phyloP scores from a whole-genome alignment of 768 basidiomycete species.

The Guyanaporus albipodus region DNA sequence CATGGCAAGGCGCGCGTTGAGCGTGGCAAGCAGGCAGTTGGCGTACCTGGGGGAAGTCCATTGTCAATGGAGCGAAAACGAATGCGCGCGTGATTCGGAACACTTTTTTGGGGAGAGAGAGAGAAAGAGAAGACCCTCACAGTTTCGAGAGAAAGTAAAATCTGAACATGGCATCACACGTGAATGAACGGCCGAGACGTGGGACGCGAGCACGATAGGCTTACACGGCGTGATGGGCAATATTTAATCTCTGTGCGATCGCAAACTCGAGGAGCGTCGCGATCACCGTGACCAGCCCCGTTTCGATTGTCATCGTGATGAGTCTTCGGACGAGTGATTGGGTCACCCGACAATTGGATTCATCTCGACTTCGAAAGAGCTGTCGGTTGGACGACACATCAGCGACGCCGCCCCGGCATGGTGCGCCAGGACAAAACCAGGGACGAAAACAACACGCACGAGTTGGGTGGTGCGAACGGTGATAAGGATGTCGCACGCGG shows the following conservation, averaged over 20 bases:
- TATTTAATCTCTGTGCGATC: too few species aligned
- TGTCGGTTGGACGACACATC: too few species aligned
- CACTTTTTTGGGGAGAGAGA: too few species aligned
- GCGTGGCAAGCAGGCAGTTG: conserved; percentile 9
- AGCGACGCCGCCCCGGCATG: too few species aligned
- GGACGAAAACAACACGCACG: background rate
- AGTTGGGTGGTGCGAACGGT: conserved; percentile 8
- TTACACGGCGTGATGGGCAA: too few species aligned
- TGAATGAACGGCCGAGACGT: too few species aligned
- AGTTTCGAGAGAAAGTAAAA: background rate
- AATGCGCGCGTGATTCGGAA: too few species aligned
- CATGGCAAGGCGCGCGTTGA: conserved; percentile 2
- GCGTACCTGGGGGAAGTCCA: conserved; percentile 3
- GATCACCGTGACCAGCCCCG: conserved; percentile 8
- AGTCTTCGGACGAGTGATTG: conserved; percentile 6
- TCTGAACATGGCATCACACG: too few species aligned
- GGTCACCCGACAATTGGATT: background rate
- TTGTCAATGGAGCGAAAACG: too few species aligned
- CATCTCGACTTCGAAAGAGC: background rate
- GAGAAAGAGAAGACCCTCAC: too few species aligned
- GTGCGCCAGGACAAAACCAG: background rate
- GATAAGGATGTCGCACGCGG: conserved; percentile 10
- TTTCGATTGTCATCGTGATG: conserved; percentile 10
- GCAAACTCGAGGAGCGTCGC: conserved; percentile 6
- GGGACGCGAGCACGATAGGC: too few species aligned